Base-by-base conservation (phyloP, 495 filamentous ascomycete genomes). In the Penicillium waksmanii region DNA sequence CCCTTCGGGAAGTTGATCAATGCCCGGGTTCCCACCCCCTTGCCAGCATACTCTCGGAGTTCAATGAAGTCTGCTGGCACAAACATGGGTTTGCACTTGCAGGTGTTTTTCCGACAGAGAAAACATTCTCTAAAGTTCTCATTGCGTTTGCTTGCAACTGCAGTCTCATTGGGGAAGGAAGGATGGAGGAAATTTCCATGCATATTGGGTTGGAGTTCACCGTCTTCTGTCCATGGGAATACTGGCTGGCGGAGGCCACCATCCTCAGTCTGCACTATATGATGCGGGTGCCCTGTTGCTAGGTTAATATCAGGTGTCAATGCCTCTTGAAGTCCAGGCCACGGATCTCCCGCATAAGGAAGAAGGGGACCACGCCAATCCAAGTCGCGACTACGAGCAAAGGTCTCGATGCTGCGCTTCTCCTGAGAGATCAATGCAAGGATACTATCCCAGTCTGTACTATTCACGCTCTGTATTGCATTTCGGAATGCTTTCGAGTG, bases 21-120 rank as follows among this genome's bases (percentile, higher is more conserved):
- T 2, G 68, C 55, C 3, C 75, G 69, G 19, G 79, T 63, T 0
- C 75, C 77, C 11, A 65, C 61, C n/a, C 75, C 75, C 44, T 58
- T 72, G 2, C 15, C 12, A 19, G 60, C 60, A 27, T 65, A 71
- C 25, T 78, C 72, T 11, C 61, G 51, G 2, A 80, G 61, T 57
- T 80, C 74, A 3, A 77, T 55, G 34, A 77, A 36, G 4, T 66
- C 66, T 23, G 61, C 69, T 5, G 65, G 49, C 1, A 62, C 46
- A 7, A 53, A 18, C 11, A 49, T 17, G 11, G 68, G 3, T 3
- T 34, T 19, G 53, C 75, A 74, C 1, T 55, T 15, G 57, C 72
- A 74, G 17, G 23, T 17, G 0, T 49, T 18, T 13, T 7, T 5
- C 13, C 0, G 12, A 40, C 51, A 53, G 9, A 53, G 19, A 25